Evolutionary conservation across 1,284 basidiomycete species (phyloP), one percentile per base, ranked within the genome.

Genomic region (Ganoderma meredithae): DNA sequence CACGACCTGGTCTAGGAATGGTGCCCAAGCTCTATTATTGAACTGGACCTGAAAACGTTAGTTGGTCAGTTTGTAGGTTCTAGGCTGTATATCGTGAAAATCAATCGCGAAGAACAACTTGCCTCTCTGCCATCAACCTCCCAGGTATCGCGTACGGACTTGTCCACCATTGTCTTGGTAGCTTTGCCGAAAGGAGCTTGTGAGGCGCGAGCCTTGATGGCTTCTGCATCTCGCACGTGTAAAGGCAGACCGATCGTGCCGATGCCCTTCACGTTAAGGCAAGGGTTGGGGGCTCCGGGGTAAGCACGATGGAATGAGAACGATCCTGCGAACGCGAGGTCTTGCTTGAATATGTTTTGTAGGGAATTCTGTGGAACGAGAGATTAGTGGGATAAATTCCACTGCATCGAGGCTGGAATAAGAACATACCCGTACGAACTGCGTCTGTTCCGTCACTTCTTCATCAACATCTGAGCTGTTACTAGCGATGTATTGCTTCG

Each of bases 201-300:
- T 13, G 71, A 65, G 1, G 80, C 72, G 19, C 68, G 59, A 3
- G 70, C 71, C 39, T 79, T 81, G 52, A 84, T 78, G 3, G 75
- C 66, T 31, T 77, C 74, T 0, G 70, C 68, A 40, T 71, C 69
- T 65, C 69, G 64, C 3, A 22, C 33, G 58, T 63, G 70, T 22
- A 85, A 75, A 7, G 84, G 83, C 13, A 84, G 76, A 0, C 83
- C 82, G 43, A 85, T 65, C 1, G 69, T 41, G 1, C 79, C 78
- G 0, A 79, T 36, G 27, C 71, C 74, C 1, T 72, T 69, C 12
- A 79, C 62, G 15, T 49, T 61, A 8, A 80, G 65, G 8, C 55
- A 41, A 1, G 71, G 71, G 41, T 73, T 72, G 69, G 76, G 73
- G 70, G 80, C 56, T 69, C 72, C 33, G 72, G 71, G 63, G 31